Evolutionary conservation across 164 flowering plant genomes (phyloP), one percentile per base, ranked within the genome.

Genomic region (Houttuynia cordata): DNA sequence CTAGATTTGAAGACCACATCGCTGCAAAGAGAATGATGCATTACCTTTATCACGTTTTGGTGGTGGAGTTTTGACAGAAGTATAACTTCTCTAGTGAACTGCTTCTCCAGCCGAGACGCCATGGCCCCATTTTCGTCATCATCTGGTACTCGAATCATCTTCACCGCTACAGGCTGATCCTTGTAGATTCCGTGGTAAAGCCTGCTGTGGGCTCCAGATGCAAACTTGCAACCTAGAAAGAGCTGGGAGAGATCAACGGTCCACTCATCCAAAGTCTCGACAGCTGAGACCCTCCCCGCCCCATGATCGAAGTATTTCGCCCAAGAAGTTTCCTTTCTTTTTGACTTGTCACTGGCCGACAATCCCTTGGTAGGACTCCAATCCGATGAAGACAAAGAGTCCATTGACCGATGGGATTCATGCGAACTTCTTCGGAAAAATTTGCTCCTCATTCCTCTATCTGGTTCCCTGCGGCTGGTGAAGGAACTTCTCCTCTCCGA

Each of bases 161-260:
- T 91, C 22, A 88, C 84, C 0, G 97, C 97, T 62, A 86, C 96
- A 64, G 88, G 71, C 63, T 79, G 74, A 58, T 82, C 92, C 52
- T 84, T 78, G 51, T 91, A 91, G 10, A 76, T 68, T 4, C 96
- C 97, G 71, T 81, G 96, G 71, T 91, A 88, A 68, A 91, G 86
- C 62, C 80, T 68, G 64, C 97, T 88, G 68, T 91, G 82, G 8
- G 96, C 90, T 30, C 97, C 97, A 62, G 76, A 79, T 47, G 96
- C 96, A 74, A 91, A 88, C 49, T 71, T 82, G 59, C 56, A 75
- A 40, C 96, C 97, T 62, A 86, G 68, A 45, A 78, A 81, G 55
- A 91, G 71, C 79, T 82, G 74, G 0, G 96, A 86, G 42, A 88
- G 76, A 71, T 91, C 97, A 34, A 82, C 79, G 57, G 59, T 69